Conservation (phyloP, 2,329 filamentous ascomycete species). For the Pseudocercospora pini-densiflorae region DNA sequence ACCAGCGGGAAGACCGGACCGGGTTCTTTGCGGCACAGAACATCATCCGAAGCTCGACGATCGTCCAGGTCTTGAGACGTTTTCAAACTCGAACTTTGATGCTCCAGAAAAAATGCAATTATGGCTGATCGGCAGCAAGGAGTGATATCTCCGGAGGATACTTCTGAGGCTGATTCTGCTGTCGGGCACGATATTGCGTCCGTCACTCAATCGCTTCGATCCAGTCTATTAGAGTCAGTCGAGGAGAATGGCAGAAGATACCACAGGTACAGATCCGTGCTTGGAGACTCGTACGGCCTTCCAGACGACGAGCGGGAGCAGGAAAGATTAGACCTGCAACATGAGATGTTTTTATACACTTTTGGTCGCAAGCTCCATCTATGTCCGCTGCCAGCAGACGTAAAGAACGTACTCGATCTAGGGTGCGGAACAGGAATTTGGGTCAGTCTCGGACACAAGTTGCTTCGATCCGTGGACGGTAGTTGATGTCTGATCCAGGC, state of each 20-base stretch:
- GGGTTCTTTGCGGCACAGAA: background rate
- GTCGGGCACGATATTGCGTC: slow-evolving; percentile 5
- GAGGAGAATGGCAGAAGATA: slow-evolving; percentile 22
- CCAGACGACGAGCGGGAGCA: slow-evolving; percentile 41
- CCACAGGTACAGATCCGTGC: slow-evolving; percentile 29
- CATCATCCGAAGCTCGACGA: background rate
- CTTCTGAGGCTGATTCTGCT: slow-evolving; percentile 13
- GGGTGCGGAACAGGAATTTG: slow-evolving; percentile 48
- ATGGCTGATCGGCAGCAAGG: background rate
- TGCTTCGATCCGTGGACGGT: background rate
- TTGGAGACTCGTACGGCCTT: slow-evolving; percentile 33
- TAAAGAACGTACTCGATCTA: slow-evolving; percentile 52
- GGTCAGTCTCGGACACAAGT: background rate
- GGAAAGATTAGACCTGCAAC: slow-evolving; percentile 39
- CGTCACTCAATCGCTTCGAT: slow-evolving; percentile 9
- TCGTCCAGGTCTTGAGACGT: background rate
- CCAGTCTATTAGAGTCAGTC: slow-evolving; percentile 11
- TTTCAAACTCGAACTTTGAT: background rate
- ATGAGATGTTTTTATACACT: slow-evolving; percentile 37
- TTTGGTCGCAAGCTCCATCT: slow-evolving; percentile 43
- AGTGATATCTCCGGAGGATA: background rate
- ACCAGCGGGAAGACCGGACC: background rate
- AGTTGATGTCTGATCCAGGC: slow-evolving; percentile 21
- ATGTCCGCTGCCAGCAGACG: slow-evolving; percentile 46
- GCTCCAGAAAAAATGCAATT: background rate